phyloP scores from a whole-genome alignment of 495 filamentous ascomycete species.

The Podospora tetraspora region DNA sequence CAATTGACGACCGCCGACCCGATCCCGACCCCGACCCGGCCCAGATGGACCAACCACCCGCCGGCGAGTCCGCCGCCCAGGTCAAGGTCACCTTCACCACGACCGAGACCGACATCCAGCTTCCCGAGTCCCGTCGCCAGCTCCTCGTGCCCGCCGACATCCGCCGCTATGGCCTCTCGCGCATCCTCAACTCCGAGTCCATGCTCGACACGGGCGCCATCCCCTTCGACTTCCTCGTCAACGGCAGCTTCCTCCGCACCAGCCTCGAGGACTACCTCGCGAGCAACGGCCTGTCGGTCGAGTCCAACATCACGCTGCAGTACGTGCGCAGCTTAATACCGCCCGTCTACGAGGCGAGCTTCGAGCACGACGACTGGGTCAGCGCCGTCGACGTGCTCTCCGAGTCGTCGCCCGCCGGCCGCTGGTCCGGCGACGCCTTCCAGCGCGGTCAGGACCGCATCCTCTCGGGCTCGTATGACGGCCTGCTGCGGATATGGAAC shows the following conservation, averaged over 20 bases:
- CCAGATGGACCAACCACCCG: slow-evolving; percentile 27
- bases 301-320: slow-evolving; percentile 80
- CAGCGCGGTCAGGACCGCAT: slow-evolving; percentile 53
- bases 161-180: slow-evolving; percentile 84
- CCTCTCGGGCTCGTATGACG: slow-evolving; percentile 86
- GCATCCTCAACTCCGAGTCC: slow-evolving; percentile 77
- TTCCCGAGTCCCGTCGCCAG: slow-evolving; percentile 49
- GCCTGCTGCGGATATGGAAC: slow-evolving; percentile 81
- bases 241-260: slow-evolving; percentile 82
- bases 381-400: slow-evolving; percentile 84
- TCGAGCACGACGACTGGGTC: slow-evolving; percentile 96
- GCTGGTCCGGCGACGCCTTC: slow-evolving; percentile 45
- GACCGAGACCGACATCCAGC: slow-evolving; percentile 50
- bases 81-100: slow-evolving; percentile 56
- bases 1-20: not conserved
- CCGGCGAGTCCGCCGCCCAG: slow-evolving; percentile 26
- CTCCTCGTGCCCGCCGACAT: slow-evolving; percentile 62
- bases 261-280: slow-evolving; percentile 86
- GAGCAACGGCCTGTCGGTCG: slow-evolving; percentile 76
- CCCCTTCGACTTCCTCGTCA: slow-evolving; percentile 93
- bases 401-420: slow-evolving; percentile 54
- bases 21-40: not conserved
- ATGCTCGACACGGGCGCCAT: slow-evolving; percentile 78
- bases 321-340: slow-evolving; percentile 89
- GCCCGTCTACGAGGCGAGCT: slow-evolving; percentile 76